A percentile compares a stretch with the other conserved stretches of the same genome.
phyloP scores from a whole-genome alignment of 495 filamentous ascomycete species.

The Penicillium cinerascens region DNA sequence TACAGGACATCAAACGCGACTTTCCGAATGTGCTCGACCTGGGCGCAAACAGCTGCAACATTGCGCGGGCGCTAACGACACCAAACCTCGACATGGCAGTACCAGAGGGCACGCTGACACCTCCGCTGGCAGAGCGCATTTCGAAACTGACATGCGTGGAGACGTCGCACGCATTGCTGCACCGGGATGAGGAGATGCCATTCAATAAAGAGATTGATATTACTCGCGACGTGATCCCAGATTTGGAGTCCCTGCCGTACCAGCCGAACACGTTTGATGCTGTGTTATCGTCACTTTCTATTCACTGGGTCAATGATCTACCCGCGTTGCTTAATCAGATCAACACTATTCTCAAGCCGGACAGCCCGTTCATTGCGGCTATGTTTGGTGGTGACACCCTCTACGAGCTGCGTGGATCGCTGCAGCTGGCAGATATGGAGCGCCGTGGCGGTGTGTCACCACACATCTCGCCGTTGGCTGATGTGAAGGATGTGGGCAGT shows the following conservation, averaged over 20 bases:
- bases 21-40: conserved; percentile 87
- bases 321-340: conserved; percentile 77
- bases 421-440: conserved; percentile 91
- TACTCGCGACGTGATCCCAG: conserved; percentile 63
- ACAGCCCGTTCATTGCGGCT: conserved; percentile 86
- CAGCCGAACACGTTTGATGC: conserved; percentile 77
- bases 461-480: conserved; percentile 83
- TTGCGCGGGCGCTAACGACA: conserved; percentile 74
- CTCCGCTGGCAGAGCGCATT: conserved; percentile 65
- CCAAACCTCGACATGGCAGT: conserved; percentile 52
- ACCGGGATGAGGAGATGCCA: conserved; percentile 72
- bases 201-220: conserved; percentile 73
- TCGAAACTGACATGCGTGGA: conserved; percentile 74
- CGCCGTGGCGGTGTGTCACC: conserved; percentile 82
- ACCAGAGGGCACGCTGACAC: conserved; percentile 50
- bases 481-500: conserved; percentile 87
- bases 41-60: conserved; percentile 93
- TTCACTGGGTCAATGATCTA: conserved; percentile 98
- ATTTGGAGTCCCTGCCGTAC: conserved; percentile 74
- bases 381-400: conserved; percentile 96
- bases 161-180: conserved; percentile 69
- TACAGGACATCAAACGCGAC: conserved; percentile 85
- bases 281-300: conserved; percentile 76
- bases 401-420: conserved; percentile 87
- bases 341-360: conserved; percentile 80